Conservation (phyloP, 768 basidiomycete species). For the Panaeolus papilionaceus region DNA sequence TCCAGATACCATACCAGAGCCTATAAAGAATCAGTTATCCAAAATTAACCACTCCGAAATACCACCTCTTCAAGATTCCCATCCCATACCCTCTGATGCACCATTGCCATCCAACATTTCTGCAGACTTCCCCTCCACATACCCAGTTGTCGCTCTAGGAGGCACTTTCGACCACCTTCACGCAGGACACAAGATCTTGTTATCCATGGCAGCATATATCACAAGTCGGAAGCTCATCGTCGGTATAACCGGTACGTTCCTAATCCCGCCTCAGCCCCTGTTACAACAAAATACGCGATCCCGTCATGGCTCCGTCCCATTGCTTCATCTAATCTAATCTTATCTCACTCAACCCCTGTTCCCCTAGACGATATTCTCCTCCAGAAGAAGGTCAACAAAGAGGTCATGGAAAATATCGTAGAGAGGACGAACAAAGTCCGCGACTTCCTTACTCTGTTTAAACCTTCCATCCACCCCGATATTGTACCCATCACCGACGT, state of each 20-base stretch:
- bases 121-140: slow-evolving; percentile 33
- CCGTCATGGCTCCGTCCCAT: slow-evolving; percentile 6
- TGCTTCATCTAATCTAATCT: slow-evolving; percentile 19
- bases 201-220: slow-evolving; percentile 92
- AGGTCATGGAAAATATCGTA: slow-evolving; percentile 68
- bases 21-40: slow-evolving; percentile 29
- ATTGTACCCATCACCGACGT: slow-evolving; percentile 83
- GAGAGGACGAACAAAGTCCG: slow-evolving; percentile 63
- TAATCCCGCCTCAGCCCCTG: slow-evolving; percentile 6
- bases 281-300: background rate
- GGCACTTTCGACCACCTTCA: slow-evolving; percentile 99
- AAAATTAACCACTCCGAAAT: slow-evolving; percentile 24
- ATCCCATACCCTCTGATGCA: slow-evolving; percentile 22
- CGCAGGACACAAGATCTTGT: slow-evolving; percentile 94
- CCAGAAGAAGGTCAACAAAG: slow-evolving; percentile 69
- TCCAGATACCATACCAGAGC: slow-evolving; percentile 43
- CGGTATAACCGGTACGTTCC: slow-evolving; percentile 77
- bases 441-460: slow-evolving; percentile 75
- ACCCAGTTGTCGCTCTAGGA: slow-evolving; percentile 84
- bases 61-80: slow-evolving; percentile 5
- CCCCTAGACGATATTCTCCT: slow-evolving; percentile 71
- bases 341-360: slow-evolving; percentile 16
- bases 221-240: slow-evolving; percentile 82
- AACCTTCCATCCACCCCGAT: slow-evolving; percentile 67
- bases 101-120: slow-evolving; percentile 19